Evolutionary conservation across 805 yeast genomes (phyloP), one percentile per base, ranked within the genome.

Genomic region (Citeromyces nyonsensis): DNA sequence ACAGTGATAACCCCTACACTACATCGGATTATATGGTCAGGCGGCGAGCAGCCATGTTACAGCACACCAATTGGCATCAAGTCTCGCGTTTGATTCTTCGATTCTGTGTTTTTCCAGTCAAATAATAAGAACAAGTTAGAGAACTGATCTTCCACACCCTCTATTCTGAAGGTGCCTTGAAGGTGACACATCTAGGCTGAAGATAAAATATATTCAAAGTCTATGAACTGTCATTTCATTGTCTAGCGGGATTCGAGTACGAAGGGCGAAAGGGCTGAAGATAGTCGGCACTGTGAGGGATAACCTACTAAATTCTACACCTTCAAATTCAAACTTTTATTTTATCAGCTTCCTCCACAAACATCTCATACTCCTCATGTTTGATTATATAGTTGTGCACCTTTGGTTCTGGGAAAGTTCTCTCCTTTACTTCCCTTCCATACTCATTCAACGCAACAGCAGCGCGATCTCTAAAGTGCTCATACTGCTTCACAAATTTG

Each of bases 401-500:
- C 3, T 61, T 67, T 5, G 58, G 53, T 5, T 59, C 56, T 0
- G 98, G 98, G 49, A 81, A 88, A 4, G 32, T 34, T 1, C 56
- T 44, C 0, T 38, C 25, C 30, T 63, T 60, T 15, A 88, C 81
- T 6, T 86, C 95, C 1, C 44, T 29, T 10, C 58, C 61, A 49
- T 81, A 88, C 15, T 55, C 35, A 10, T 53, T 43, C 24, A 84
- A 49, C 0, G 82, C 80, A 1, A 44, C 40, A 1, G 65, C 60
- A 4, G 77, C 75, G 5, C 48, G 42, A 3, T 56, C 54, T 36
- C 63, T 61, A 29, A 75, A 57, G 40, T 72, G 49, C 28, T 63
- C 61, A 49, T 80, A 88, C 40, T 61, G 60, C 45, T 82, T 80
- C 18, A 84, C 88, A 52, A 91, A 86, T 47, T 79, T 81, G 2